Percentiles rank a stretch among this genome's conserved stretches.
Conservation (phyloP, 1,139 yeast genomes). For the Zygotorulaspora mrakii region DNA sequence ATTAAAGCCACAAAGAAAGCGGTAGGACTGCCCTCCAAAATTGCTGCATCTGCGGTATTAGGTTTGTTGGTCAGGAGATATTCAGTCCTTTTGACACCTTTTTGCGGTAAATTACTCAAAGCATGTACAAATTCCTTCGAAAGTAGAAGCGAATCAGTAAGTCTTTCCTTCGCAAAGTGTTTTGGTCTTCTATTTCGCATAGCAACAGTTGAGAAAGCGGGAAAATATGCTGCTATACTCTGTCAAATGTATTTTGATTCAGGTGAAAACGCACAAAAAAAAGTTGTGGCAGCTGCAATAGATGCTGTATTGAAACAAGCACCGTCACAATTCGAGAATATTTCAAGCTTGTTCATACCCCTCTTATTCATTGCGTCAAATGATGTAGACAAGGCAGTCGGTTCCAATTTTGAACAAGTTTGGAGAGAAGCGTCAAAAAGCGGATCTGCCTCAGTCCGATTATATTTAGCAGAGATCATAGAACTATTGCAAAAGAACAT, state of each 20-base stretch:
- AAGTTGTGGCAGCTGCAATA: slow-evolving; percentile 58
- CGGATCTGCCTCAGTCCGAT: slow-evolving; percentile 62
- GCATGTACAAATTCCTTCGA: slow-evolving; percentile 56
- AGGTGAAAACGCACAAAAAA: slow-evolving; percentile 46
- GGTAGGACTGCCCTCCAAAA: slow-evolving; percentile 88
- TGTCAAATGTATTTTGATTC: slow-evolving; percentile 59
- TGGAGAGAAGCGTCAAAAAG: slow-evolving; percentile 79
- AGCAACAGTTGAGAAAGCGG: slow-evolving; percentile 51
- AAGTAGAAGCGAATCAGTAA: slow-evolving; percentile 70
- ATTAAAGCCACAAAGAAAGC: slow-evolving; percentile 53
- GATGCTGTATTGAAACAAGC: slow-evolving; percentile 69
- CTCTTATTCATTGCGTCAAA: slow-evolving; percentile 74
- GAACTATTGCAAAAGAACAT: slow-evolving; percentile 49
- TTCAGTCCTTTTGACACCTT: slow-evolving; percentile 51
- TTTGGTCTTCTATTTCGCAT: slow-evolving; percentile 76
- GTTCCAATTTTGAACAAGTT: slow-evolving; percentile 52
- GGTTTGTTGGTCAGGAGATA: slow-evolving; percentile 62
- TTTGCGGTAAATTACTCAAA: slow-evolving; percentile 59
- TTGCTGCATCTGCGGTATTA: slow-evolving; percentile 76
- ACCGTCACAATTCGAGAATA: slow-evolving; percentile 60
- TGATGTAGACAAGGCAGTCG: slow-evolving; percentile 51
- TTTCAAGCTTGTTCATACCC: slow-evolving; percentile 69
- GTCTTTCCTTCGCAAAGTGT: slow-evolving; percentile 73
- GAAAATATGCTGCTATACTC: slow-evolving; percentile 52
- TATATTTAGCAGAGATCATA: slow-evolving; percentile 72